A percentile compares a stretch with the other conserved stretches of the same genome.
Evolutionary conservation across 208 protist genomes (phyloP).

Genomic region (Crithidia fasciculata): DNA sequence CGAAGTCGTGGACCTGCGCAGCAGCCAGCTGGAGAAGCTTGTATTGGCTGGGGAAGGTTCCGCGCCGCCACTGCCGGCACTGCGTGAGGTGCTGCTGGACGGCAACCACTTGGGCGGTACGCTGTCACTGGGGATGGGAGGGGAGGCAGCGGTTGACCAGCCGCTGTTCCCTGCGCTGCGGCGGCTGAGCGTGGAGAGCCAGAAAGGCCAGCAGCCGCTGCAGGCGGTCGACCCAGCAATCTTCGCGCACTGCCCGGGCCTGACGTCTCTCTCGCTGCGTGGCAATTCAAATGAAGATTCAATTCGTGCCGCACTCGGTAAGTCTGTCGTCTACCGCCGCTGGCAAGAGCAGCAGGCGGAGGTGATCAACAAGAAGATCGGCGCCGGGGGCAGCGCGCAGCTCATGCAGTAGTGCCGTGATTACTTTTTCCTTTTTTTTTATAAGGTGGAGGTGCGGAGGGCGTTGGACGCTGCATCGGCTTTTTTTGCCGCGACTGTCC

Average conservation of each 20-base stretch:
- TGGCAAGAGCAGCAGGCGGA: slow-evolving; percentile 35
- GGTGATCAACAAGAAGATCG: slow-evolving; percentile 36
- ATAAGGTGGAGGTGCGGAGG: too few species aligned
- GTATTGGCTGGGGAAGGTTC: slow-evolving; percentile 19
- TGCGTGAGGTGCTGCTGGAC: slow-evolving; percentile 46
- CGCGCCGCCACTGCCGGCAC: slow-evolving; percentile 22
- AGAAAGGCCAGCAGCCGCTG: slow-evolving; percentile 16
- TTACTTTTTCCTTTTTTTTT: too few species aligned
- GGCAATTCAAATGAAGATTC: slow-evolving; percentile 29
- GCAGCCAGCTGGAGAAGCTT: slow-evolving; percentile 26
- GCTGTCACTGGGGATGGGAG: slow-evolving; percentile 15
- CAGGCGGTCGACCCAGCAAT: slow-evolving; percentile 28
- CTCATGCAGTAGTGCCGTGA: slow-evolving; percentile 14
- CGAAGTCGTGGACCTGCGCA: slow-evolving; percentile 22
- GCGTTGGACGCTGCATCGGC: too few species aligned
- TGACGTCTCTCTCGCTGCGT: slow-evolving; percentile 29
- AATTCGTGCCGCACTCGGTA: slow-evolving; percentile 26
- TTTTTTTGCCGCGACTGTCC: too few species aligned
- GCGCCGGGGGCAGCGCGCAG: slow-evolving; percentile 24
- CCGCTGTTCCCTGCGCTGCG: slow-evolving; percentile 28
- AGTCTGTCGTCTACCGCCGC: slow-evolving; percentile 27
- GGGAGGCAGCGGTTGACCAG: background rate
- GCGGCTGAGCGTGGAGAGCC: slow-evolving; percentile 30
- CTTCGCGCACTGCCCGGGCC: slow-evolving; percentile 35
- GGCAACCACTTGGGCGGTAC: slow-evolving; percentile 39